Conservation (phyloP, 257 asterid species). For the Gynochthodes officinalis region DNA sequence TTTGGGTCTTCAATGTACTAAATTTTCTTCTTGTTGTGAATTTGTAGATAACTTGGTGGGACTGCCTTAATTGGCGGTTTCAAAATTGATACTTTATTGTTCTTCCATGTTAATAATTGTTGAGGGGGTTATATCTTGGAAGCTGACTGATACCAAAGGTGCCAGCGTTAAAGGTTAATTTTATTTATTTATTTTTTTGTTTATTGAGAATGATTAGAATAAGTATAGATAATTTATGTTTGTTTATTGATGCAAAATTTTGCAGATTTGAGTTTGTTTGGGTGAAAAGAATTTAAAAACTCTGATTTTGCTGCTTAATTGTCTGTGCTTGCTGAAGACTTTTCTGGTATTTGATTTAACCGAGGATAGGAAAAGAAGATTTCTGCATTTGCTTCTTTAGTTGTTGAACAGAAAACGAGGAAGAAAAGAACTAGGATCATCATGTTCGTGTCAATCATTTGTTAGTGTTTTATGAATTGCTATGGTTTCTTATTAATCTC, state of each 20-base stretch:
- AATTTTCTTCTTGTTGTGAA: not conserved
- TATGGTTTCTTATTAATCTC: no score
- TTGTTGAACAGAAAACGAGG: not conserved
- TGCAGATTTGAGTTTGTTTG: slow-evolving; percentile 1
- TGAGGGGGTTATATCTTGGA: slow-evolving; percentile 12
- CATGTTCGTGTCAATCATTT: not conserved
- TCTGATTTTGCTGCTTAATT: not conserved
- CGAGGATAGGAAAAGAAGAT: not conserved
- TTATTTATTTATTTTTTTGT: not conserved
- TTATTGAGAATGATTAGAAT: not conserved
- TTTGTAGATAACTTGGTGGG: slow-evolving; percentile 29
- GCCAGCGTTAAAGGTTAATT: not conserved
- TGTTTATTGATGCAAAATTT: not conserved
- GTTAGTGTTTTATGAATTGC: not conserved
- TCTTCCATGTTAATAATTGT: slow-evolving; percentile 14
- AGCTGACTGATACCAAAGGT: slow-evolving; percentile 11
- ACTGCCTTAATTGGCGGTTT: slow-evolving; percentile 15
- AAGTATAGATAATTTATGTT: no score
- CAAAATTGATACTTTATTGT: slow-evolving; percentile 12
- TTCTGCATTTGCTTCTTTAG: not conserved
- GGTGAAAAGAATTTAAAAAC: not conserved
- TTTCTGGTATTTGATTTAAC: not conserved
- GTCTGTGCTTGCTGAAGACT: not conserved
- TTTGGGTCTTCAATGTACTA: not conserved
- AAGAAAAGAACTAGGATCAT: not conserved